Conservation (phyloP, 2,329 filamentous ascomycete genomes). For the Diplodia sapinea region DNA sequence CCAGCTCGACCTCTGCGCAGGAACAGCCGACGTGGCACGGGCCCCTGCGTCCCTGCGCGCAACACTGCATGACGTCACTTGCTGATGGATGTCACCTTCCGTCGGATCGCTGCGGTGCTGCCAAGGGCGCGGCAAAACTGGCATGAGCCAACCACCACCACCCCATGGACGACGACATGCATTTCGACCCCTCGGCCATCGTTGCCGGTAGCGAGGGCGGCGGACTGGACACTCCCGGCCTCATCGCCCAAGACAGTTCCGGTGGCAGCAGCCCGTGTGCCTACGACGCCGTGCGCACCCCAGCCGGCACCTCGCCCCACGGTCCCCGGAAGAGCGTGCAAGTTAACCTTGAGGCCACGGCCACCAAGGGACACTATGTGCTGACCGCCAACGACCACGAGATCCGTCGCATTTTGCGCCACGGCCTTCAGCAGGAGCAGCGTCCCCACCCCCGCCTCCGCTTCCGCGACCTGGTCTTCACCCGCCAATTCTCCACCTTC, state of each 20-base stretch:
- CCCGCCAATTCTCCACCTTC: slow-evolving; percentile 73
- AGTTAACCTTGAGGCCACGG: slow-evolving; percentile 54
- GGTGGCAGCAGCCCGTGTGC: slow-evolving; percentile 10
- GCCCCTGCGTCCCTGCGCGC: not conserved
- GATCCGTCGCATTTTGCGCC: slow-evolving; percentile 54
- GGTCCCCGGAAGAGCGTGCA: slow-evolving; percentile 51
- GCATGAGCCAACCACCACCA: not conserved
- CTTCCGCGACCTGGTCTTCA: slow-evolving; percentile 69
- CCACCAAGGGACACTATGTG: slow-evolving; percentile 54
- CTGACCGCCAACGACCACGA: slow-evolving; percentile 58
- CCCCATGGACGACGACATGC: slow-evolving; percentile 44
- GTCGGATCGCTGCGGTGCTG: slow-evolving; percentile 1
- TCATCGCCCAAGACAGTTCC: slow-evolving; percentile 31
- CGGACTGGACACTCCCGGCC: slow-evolving; percentile 37
- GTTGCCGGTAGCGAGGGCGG: slow-evolving; percentile 43
- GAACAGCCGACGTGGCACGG: not conserved
- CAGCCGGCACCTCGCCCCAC: slow-evolving; percentile 21
- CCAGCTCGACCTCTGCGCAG: slow-evolving; percentile 7
- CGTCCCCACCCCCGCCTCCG: slow-evolving; percentile 33
- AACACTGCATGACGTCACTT: slow-evolving; percentile 6
- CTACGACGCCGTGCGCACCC: slow-evolving; percentile 29
- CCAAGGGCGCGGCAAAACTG: not conserved
- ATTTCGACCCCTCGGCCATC: slow-evolving; percentile 46
- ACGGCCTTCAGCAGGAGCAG: slow-evolving; percentile 52
- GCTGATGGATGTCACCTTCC: not conserved